Conservation (phyloP, 257 asterid species). For the Plantago ovata region DNA sequence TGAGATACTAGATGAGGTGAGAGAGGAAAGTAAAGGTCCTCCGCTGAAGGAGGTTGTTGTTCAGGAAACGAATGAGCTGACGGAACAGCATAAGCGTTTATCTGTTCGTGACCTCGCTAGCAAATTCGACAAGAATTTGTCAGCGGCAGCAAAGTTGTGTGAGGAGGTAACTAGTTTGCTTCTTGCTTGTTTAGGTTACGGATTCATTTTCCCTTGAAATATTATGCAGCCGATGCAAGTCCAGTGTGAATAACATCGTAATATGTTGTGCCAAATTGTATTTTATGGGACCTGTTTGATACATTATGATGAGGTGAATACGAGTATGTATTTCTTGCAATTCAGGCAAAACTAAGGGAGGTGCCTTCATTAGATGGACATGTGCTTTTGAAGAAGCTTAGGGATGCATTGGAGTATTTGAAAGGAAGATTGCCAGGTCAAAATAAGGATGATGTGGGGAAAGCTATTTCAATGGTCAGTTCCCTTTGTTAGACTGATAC, state of each 20-base stretch:
- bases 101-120: slow-evolving; percentile 96
- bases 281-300: too few species aligned
- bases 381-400: slow-evolving; percentile 93
- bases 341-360: slow-evolving; percentile 90
- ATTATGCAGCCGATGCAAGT: too few species aligned
- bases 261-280: too few species aligned
- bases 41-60: slow-evolving; percentile 76
- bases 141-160: slow-evolving; percentile 92
- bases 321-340: slow-evolving; percentile 11
- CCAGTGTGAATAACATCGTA: too few species aligned
- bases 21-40: slow-evolving; percentile 69
- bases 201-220: background rate
- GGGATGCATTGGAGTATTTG: slow-evolving; percentile 88
- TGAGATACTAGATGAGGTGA: slow-evolving; percentile 74
- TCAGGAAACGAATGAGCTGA: slow-evolving; percentile 61
- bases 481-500: background rate
- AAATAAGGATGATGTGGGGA: slow-evolving; percentile 84
- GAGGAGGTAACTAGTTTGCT: slow-evolving; percentile 52
- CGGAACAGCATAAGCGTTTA: slow-evolving; percentile 82
- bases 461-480: slow-evolving; percentile 89
- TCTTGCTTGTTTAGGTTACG: background rate
- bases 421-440: slow-evolving; percentile 81
- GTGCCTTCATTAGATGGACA: slow-evolving; percentile 92
- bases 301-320: slow-evolving; percentile 9
- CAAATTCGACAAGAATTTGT: slow-evolving; percentile 91